phyloP scores from a whole-genome alignment of 1,284 basidiomycete species.

The Trametes versicolor region DNA sequence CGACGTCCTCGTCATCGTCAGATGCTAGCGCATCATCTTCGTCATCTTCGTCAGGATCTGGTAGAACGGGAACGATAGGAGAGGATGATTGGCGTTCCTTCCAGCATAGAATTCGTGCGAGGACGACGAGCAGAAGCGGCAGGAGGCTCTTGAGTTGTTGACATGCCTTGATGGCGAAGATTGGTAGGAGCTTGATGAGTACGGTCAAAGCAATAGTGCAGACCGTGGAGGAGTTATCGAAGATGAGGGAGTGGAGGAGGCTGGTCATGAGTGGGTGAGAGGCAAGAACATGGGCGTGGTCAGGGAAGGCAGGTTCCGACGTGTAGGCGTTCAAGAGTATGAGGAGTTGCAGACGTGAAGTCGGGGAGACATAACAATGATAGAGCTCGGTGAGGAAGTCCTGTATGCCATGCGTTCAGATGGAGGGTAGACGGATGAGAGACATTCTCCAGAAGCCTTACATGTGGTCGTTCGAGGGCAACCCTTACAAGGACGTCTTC shows the following conservation, averaged over 20 bases:
- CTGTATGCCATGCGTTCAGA: constrained; percentile 46
- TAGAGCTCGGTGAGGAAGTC: constrained; percentile 73
- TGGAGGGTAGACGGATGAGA: constrained; percentile 17
- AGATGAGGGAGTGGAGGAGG: constrained; percentile 68
- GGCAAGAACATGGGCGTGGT: constrained; percentile 58
- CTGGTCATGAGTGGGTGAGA: constrained; percentile 69
- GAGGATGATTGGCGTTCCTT: constrained; percentile 55
- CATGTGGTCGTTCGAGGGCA: constrained; percentile 68
- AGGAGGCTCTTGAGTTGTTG: constrained; percentile 64
- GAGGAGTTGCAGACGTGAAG: constrained; percentile 73
- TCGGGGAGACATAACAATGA: constrained; percentile 64
- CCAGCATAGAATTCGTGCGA: constrained; percentile 79
- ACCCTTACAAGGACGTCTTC: constrained; percentile 76
- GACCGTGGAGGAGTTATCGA: constrained; percentile 77
- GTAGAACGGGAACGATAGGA: constrained; percentile 34
- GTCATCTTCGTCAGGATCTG: constrained; percentile 36
- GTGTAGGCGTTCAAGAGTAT: constrained; percentile 69
- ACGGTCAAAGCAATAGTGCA: constrained; percentile 70
- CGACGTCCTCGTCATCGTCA: constrained; percentile 33
- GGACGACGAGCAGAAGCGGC: constrained; percentile 68
- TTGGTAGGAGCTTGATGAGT: constrained; percentile 76
- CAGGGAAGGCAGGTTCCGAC: constrained; percentile 61
- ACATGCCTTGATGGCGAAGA: constrained; percentile 71
- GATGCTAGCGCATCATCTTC: constrained; percentile 36
- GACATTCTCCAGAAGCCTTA: constrained; percentile 46